Conservation (phyloP, 345 rosid species). For the Reutealis trisperma region DNA sequence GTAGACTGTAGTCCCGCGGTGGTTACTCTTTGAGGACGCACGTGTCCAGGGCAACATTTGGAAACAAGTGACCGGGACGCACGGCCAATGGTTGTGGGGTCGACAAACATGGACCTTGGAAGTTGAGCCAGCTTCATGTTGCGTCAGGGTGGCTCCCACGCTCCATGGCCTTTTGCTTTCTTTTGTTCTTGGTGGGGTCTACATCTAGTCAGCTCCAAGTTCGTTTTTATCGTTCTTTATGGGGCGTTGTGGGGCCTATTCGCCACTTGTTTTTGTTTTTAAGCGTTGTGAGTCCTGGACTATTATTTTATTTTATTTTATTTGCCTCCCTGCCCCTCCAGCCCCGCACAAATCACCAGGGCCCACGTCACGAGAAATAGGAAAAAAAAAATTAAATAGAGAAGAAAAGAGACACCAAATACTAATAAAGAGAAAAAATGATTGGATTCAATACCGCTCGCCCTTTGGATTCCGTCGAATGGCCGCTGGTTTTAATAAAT, state of each 20-base stretch:
- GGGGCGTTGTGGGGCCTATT: neutral
- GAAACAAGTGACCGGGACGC: constrained; percentile 19
- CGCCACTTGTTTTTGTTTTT: too few species aligned
- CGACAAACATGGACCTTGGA: constrained; percentile 39
- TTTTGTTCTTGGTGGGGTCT: constrained; percentile 4
- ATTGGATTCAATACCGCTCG: constrained; percentile 10
- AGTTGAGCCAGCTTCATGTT: constrained; percentile 32
- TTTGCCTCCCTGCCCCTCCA: neutral
- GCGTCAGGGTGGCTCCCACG: constrained; percentile 12
- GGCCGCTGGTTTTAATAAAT: constrained; percentile 15
- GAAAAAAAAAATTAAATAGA: neutral
- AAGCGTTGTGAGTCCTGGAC: neutral
- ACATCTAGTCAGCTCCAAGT: constrained; percentile 28
- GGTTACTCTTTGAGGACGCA: constrained; percentile 12
- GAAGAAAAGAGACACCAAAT: neutral
- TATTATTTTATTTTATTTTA: neutral
- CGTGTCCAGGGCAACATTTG: constrained; percentile 20
- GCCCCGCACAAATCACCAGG: neutral
- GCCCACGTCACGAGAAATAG: neutral
- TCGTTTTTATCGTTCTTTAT: neutral
- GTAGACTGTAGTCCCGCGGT: constrained; percentile 19
- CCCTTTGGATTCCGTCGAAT: constrained; percentile 12
- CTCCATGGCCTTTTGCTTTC: neutral
- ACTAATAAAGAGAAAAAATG: neutral
- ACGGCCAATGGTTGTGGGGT: constrained; percentile 51